phyloP scores from a whole-genome alignment of 2,329 filamentous ascomycete species.

The Talaromyces sp. region DNA sequence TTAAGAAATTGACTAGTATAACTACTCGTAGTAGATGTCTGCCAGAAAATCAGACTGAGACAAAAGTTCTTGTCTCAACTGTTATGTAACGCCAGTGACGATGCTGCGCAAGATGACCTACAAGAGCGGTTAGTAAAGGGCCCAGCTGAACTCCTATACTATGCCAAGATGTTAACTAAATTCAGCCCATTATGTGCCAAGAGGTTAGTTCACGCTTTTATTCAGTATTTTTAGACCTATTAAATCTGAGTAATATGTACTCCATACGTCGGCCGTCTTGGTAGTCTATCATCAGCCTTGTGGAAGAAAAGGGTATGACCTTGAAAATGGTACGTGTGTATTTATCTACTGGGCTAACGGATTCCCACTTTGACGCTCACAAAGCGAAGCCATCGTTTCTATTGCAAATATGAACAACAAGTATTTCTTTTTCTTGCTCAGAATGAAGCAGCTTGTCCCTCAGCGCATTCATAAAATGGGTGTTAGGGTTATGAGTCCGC shows the following conservation, averaged over 20 bases:
- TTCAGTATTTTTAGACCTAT: background rate
- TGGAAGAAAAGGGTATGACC: background rate
- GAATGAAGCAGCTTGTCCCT: no score
- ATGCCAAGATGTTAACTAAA: background rate
- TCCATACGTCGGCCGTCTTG: background rate
- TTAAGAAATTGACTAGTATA: background rate
- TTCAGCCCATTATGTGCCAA: background rate
- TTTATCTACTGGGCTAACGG: background rate
- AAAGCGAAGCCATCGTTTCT: no score
- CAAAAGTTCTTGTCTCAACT: background rate
- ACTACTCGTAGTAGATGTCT: background rate
- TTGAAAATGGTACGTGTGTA: background rate
- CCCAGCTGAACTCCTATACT: background rate
- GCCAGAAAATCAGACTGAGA: background rate
- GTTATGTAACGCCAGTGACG: background rate
- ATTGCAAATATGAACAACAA: no score
- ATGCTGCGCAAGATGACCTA: background rate
- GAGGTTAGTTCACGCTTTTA: background rate
- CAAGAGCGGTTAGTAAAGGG: background rate
- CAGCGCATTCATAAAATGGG: no score
- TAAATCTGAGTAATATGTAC: no score
- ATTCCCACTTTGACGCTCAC: background rate
- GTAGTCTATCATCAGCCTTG: background rate
- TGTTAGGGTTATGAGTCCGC: no score
- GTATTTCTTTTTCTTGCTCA: no score